Evolutionary conservation across 306 rosid species (phyloP).

Genomic region (Rosa chinensis): DNA sequence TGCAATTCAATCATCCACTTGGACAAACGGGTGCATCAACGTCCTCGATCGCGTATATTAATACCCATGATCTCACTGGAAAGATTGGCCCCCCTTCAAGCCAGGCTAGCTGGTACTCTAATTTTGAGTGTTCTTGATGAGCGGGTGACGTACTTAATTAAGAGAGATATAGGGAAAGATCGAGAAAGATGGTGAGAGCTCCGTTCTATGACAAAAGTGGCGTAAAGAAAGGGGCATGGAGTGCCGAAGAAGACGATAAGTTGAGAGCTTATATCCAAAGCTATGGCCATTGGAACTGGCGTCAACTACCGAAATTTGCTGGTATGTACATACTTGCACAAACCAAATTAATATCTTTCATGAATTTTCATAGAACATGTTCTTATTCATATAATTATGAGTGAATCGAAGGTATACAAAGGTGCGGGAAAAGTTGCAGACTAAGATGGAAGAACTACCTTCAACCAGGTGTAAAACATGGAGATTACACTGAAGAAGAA

Average conservation of each 20-base stretch:
- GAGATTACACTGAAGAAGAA: constrained; percentile 54
- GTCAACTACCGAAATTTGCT: constrained; percentile 58
- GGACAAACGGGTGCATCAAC: neutral
- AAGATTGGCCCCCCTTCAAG: neutral
- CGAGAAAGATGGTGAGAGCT: constrained; percentile 57
- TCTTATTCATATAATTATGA: neutral
- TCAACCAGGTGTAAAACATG: constrained; percentile 63
- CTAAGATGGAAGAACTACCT: constrained; percentile 80
- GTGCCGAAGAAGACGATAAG: constrained; percentile 61
- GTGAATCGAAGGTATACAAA: constrained; percentile 44
- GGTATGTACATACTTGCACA: constrained; percentile 28
- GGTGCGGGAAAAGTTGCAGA: constrained; percentile 92
- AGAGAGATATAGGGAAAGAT: neutral
- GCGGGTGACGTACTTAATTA: neutral
- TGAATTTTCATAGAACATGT: neutral
- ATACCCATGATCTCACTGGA: neutral
- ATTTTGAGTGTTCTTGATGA: neutral
- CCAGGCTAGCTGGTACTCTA: neutral
- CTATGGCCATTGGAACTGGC: constrained; percentile 70
- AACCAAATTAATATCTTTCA: neutral
- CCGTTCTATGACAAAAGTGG: constrained; percentile 64
- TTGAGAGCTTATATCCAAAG: constrained; percentile 47
- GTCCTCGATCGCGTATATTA: neutral
- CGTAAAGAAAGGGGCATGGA: constrained; percentile 76
- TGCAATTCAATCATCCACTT: neutral